Base-by-base conservation (phyloP, 441 rosid genomes). In the Adansonia rubrostipa region DNA sequence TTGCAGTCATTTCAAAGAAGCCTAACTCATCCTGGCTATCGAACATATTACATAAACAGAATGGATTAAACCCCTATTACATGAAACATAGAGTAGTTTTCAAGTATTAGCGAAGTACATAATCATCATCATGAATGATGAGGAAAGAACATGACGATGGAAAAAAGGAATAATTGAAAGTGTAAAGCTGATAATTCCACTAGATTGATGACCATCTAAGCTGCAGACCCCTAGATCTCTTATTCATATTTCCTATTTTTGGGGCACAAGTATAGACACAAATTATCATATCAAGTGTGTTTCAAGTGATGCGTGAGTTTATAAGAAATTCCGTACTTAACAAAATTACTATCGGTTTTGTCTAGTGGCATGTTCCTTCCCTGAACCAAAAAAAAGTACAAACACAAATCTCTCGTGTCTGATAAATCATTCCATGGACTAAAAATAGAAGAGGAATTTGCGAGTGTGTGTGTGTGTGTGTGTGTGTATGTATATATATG, bases 1-100 rank as follows among this genome's bases (percentile, higher is more conserved):
- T 64, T 56, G 24, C 61, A 67, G 74, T 64, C 57, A 72, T 66
- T 54, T 58, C 48, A 72, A 56, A 57, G 24, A 45, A 56, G 44
- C 24, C 48, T 19, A 22, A 56, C 47, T 33, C 36, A 47, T 60
- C 36, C 48, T 22, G 42, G 42, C 9, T 70, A 57, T 48, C 19
- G 11, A 69, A 33, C 61, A 58, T 71, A 2, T 28, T 28, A 28
- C 3, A 28, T 28, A 28, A 28, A 28, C 33, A 28, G 33, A 28
- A 28, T 28, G 33, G 1, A 28, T 28, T 28, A 28, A 28, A 28
- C 33, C 33, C 33, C 33, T 28, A 28, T 28, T 28, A 28, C 33
- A 28, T 28, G 33, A 28, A 28, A 28, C 33, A 28, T 28, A 28
- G 33, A 28, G 2, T 28, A 28, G 33, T 28, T 28, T 24, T 28